These are phyloP conservation scores for Phytophthora uliginosa DNA, from an alignment of 352 stramenopile species.

Conservation along the genomic window DNA sequence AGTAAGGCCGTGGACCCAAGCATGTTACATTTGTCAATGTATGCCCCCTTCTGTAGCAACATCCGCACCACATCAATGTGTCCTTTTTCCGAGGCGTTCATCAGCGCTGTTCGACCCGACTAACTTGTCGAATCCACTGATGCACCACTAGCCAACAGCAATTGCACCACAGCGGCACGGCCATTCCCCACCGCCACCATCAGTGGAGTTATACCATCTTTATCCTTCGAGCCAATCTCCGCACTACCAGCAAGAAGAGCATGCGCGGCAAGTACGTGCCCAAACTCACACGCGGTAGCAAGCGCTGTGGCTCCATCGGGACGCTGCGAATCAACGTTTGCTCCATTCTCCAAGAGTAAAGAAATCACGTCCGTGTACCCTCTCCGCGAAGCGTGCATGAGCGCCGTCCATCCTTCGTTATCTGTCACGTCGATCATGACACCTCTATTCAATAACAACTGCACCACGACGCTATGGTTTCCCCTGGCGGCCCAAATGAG, in stretches of 20 bases:
- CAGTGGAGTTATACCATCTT: neutral
- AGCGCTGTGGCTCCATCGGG: conserved; percentile 1
- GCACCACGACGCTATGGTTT: neutral
- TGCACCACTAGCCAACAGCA: conserved; percentile 6
- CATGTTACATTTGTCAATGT: neutral
- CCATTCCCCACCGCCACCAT: neutral
- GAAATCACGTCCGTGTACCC: neutral
- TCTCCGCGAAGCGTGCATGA: neutral
- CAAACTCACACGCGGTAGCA: neutral
- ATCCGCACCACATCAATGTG: neutral
- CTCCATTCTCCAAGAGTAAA: neutral
- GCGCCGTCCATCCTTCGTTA: conserved; percentile 1
- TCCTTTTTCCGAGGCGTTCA: neutral
- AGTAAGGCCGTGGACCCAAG: neutral
- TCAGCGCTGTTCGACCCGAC: neutral
- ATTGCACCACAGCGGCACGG: neutral
- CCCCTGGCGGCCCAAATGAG: neutral
- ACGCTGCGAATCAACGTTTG: neutral
- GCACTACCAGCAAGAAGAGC: conserved; percentile 4
- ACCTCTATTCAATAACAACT: neutral
- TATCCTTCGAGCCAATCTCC: neutral
- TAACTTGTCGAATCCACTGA: neutral
- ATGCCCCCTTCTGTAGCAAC: neutral
- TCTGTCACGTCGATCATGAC: neutral
- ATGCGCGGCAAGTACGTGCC: neutral